These are phyloP conservation scores for Hapsidospora chrysogenum DNA, from an alignment of 495 filamentous ascomycete genomes.

Conservation along the genomic window DNA sequence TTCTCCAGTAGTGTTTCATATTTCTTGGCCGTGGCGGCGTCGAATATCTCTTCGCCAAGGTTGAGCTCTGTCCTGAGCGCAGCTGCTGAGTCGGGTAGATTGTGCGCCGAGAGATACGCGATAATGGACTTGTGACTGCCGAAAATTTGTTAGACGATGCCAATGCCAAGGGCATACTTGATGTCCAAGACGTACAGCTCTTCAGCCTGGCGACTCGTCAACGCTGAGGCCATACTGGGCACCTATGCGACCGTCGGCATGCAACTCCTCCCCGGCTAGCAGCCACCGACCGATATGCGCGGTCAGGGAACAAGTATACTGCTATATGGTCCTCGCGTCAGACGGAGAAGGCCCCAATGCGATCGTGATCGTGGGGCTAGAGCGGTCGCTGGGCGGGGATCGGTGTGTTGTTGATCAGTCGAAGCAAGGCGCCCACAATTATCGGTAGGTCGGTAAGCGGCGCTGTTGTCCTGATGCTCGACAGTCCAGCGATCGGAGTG, in stretches of 20 bases:
- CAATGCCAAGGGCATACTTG: neutral
- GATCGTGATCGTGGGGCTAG: too few species aligned
- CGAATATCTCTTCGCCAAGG: constrained; percentile 51
- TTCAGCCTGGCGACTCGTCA: constrained; percentile 68
- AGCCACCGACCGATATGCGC: too few species aligned
- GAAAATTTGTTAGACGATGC: neutral
- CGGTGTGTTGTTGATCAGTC: too few species aligned
- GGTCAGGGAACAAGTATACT: too few species aligned
- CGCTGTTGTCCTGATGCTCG: too few species aligned
- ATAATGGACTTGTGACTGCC: constrained; percentile 78
- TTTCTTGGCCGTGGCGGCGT: constrained; percentile 63
- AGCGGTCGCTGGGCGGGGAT: too few species aligned
- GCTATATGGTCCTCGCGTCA: too few species aligned
- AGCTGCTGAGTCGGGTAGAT: constrained; percentile 47
- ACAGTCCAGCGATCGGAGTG: too few species aligned
- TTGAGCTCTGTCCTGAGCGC: constrained; percentile 48
- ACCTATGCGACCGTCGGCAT: neutral
- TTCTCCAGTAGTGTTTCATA: constrained; percentile 84
- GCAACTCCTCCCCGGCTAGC: too few species aligned
- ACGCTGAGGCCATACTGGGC: constrained; percentile 54
- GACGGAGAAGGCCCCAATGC: too few species aligned
- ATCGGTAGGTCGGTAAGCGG: too few species aligned
- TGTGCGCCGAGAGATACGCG: constrained; percentile 65
- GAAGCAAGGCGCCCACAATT: too few species aligned
- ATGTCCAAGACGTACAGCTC: constrained; percentile 50